A percentile compares a stretch with the other conserved stretches of the same genome.
Conservation (phyloP, 2,329 filamentous ascomycete species). For the Beauveria brongniartii region DNA sequence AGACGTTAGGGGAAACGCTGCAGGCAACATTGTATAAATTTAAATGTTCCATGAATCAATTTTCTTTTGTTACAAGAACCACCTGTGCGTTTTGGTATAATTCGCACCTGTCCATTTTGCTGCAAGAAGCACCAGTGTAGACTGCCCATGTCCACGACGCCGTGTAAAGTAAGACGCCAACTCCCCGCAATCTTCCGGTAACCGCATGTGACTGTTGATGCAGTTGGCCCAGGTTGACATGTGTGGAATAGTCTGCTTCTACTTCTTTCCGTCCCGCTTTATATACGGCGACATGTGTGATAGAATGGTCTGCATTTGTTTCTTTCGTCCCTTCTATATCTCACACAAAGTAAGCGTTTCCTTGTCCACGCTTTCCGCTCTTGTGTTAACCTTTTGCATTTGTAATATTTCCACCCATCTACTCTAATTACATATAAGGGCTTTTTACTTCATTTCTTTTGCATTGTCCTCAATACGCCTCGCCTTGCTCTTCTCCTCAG, state of each 20-base stretch:
- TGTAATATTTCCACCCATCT: constrained; percentile 1
- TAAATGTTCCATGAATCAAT: constrained; percentile 8
- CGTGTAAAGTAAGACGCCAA: not conserved
- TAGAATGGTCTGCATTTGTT: not conserved
- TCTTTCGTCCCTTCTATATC: constrained; percentile 2
- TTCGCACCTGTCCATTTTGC: no score
- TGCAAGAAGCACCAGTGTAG: no score
- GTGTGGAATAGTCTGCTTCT: no score
- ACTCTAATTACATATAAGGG: constrained; percentile 7
- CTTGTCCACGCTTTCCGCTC: not conserved
- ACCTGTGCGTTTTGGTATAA: not conserved
- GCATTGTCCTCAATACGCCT: constrained; percentile 15
- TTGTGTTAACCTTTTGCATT: not conserved
- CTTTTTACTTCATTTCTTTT: constrained; percentile 14
- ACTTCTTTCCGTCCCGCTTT: no score
- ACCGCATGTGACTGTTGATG: not conserved
- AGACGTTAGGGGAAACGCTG: constrained; percentile 10
- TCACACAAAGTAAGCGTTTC: not conserved
- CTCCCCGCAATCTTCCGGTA: not conserved
- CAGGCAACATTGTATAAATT: constrained; percentile 14
- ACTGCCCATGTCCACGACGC: not conserved
- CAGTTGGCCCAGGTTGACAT: no score
- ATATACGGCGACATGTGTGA: not conserved
- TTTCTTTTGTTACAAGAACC: constrained; percentile 11
- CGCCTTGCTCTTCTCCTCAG: constrained; percentile 32